Evolutionary conservation across 2,329 filamentous ascomycete species (phyloP).

Genomic region (Colletotrichum destructivum): DNA sequence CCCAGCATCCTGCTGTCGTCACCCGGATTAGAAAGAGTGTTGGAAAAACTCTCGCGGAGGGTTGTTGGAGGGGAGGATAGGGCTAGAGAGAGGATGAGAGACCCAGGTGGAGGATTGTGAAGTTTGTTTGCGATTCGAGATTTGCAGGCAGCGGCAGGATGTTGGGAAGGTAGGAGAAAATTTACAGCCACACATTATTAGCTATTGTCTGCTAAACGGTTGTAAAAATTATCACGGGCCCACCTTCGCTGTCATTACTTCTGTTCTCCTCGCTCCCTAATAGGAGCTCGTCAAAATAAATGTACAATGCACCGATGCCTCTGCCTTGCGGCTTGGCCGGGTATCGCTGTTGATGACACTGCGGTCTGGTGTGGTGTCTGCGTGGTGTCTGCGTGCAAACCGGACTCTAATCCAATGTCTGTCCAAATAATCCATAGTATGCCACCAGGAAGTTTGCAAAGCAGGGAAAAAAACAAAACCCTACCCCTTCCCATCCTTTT

Average conservation of each 20-base stretch:
- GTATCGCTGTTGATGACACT: conserved; percentile 43
- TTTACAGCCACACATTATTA: conserved; percentile 9
- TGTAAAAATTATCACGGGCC: conserved; percentile 25
- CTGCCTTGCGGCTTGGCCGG: conserved; percentile 28
- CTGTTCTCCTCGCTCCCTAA: neutral
- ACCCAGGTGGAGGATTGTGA: too few relatives aligned
- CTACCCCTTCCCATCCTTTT: conserved; percentile 31
- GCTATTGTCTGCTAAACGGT: conserved; percentile 10
- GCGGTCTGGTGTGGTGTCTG: conserved; percentile 21
- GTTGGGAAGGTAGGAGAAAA: too few relatives aligned
- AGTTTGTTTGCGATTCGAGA: too few relatives aligned
- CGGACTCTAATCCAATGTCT: conserved; percentile 39
- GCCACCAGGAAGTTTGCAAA: conserved; percentile 19
- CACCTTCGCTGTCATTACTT: neutral
- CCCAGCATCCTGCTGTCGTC: too few relatives aligned
- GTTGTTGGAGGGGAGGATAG: too few relatives aligned
- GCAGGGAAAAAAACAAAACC: conserved; percentile 5
- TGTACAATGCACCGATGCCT: conserved; percentile 37
- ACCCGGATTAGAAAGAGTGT: too few relatives aligned
- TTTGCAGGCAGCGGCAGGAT: too few relatives aligned
- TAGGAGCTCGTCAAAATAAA: conserved; percentile 2
- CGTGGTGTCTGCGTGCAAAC: conserved; percentile 24
- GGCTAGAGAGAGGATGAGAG: too few relatives aligned
- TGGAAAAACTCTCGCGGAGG: too few relatives aligned
- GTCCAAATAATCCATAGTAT: conserved; percentile 28